Percentiles rank a stretch among this genome's conserved stretches.
These are phyloP conservation scores for Rauvolfia tetraphylla DNA, from an alignment of 257 asterid genomes.

Conservation along the genomic window DNA sequence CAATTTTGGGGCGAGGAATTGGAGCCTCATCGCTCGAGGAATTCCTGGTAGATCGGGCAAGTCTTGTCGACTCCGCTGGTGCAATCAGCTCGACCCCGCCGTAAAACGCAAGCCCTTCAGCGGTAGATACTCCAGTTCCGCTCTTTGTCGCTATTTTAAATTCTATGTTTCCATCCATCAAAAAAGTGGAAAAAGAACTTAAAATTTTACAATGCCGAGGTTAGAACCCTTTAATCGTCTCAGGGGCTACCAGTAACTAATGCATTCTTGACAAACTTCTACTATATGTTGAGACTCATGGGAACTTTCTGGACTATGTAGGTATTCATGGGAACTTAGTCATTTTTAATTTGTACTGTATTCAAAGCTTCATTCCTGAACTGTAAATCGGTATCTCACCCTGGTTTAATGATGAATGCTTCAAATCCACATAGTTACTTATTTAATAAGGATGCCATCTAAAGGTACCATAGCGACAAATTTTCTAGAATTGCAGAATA, in stretches of 20 bases:
- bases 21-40: slow-evolving; percentile 86
- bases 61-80: slow-evolving; percentile 94
- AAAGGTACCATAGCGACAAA: background rate
- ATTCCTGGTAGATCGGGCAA: slow-evolving; percentile 90
- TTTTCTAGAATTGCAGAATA: background rate
- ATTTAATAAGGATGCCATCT: background rate
- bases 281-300: too few species aligned
- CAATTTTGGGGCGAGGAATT: slow-evolving; percentile 73
- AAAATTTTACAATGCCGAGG: too few species aligned
- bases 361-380: background rate
- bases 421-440: background rate
- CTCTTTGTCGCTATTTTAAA: background rate
- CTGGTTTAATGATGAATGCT: background rate
- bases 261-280: too few species aligned
- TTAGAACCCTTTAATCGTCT: too few species aligned
- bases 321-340: too few species aligned
- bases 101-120: slow-evolving; percentile 80
- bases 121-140: slow-evolving; percentile 36
- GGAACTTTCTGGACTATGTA: too few species aligned
- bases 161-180: too few species aligned
- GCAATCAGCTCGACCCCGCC: slow-evolving; percentile 90
- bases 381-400: too few species aligned
- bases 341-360: background rate
- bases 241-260: too few species aligned
- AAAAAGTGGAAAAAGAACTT: too few species aligned